A percentile compares a stretch with the other conserved stretches of the same genome.
These are phyloP conservation scores for Russula emetica DNA, from an alignment of 768 basidiomycete genomes.

Conservation along the genomic window DNA sequence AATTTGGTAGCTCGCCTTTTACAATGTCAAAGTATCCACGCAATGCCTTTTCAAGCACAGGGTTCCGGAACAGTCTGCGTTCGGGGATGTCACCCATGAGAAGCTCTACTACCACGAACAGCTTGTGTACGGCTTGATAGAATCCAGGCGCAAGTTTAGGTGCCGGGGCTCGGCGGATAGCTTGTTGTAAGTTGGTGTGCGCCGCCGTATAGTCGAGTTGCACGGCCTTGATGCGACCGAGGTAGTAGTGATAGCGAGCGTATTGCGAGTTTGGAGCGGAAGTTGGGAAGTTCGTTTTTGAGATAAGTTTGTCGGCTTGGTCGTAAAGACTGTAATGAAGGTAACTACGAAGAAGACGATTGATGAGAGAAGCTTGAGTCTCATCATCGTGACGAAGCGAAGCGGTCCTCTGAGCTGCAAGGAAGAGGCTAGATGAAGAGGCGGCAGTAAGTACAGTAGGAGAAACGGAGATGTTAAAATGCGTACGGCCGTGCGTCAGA, in stretches of 20 bases:
- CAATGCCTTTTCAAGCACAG: conserved; percentile 84
- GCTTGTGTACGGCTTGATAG: conserved; percentile 92
- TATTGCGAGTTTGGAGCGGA: conserved; percentile 87
- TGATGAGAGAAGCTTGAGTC: conserved; percentile 88
- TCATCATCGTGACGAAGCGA: conserved; percentile 87
- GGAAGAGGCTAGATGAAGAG: conserved; percentile 47
- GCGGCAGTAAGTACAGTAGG: conserved; percentile 8
- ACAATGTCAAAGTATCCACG: conserved; percentile 92
- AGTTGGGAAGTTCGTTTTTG: conserved; percentile 86
- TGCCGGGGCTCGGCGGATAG: conserved; percentile 88
- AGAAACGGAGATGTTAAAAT: neutral
- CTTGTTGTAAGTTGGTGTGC: conserved; percentile 86
- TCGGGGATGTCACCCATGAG: conserved; percentile 99
- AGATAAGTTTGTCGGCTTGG: conserved; percentile 94
- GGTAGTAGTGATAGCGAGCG: conserved; percentile 90
- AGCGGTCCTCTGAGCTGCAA: conserved; percentile 87
- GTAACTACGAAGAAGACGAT: conserved; percentile 89
- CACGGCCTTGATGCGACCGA: conserved; percentile 89
- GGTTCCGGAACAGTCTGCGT: conserved; percentile 81
- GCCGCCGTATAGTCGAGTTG: conserved; percentile 93
- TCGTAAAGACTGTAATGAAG: conserved; percentile 85
- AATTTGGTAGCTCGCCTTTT: conserved; percentile 56
- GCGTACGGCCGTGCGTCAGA: conserved; percentile 79
- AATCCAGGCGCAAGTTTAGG: conserved; percentile 90
- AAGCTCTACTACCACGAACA: conserved; percentile 89